A percentile compares a stretch with the other conserved stretches of the same genome.
Evolutionary conservation across 2,329 filamentous ascomycete genomes (phyloP).

Genomic region (Fusarium continuum): DNA sequence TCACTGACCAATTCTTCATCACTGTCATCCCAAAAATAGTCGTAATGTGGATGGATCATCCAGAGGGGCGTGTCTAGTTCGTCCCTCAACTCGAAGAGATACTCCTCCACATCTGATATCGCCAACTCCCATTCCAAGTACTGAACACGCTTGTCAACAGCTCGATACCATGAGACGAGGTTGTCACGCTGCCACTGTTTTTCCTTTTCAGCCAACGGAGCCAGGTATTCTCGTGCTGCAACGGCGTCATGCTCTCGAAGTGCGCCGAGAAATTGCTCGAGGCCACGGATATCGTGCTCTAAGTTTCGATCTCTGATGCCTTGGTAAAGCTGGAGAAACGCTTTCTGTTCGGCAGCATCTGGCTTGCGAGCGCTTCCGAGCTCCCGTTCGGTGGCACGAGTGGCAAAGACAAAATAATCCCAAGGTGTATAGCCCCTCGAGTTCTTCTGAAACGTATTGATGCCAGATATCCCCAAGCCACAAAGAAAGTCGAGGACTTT

Average conservation of each 20-base stretch:
- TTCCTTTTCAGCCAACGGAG: background rate
- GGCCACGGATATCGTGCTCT: background rate
- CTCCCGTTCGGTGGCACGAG: rapidly evolving
- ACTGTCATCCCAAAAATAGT: background rate
- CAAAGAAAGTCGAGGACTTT: background rate
- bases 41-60: background rate
- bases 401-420: background rate
- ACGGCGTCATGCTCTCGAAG: background rate
- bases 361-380: rapidly evolving
- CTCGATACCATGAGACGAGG: constrained; percentile 14
- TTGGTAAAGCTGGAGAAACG: constrained; percentile 18
- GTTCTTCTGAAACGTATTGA: background rate
- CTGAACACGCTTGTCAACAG: constrained; percentile 13
- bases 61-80: constrained; percentile 8
- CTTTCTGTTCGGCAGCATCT: background rate
- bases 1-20: background rate
- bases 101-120: constrained; percentile 4
- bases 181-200: background rate
- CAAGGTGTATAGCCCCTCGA: background rate
- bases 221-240: background rate
- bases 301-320: constrained; percentile 17
- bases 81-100: constrained; percentile 2
- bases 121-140: background rate
- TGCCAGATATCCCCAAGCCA: background rate
- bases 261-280: background rate